A percentile compares a stretch with the other conserved stretches of the same genome.
Conservation (phyloP, 106 monocot species). For the Narthecium ossifragum region DNA sequence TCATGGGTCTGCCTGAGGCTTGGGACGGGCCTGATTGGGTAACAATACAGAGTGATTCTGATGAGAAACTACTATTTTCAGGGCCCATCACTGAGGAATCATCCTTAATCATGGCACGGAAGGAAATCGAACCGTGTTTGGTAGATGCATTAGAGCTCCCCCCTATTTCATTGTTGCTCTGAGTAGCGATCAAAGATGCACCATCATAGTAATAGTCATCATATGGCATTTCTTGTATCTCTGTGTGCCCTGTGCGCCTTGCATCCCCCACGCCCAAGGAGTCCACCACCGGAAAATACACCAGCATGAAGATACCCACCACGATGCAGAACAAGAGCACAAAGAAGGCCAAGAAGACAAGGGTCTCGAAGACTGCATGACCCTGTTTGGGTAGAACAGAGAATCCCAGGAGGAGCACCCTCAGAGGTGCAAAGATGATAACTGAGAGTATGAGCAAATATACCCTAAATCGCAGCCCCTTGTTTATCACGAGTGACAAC, state of each 20-base stretch:
- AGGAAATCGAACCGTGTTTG: constrained; percentile 63
- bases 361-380: constrained; percentile 27
- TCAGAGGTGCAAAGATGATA: constrained; percentile 36
- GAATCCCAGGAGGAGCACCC: constrained; percentile 48
- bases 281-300: constrained; percentile 73
- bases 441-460: constrained; percentile 47
- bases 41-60: not conserved
- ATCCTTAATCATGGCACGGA: constrained; percentile 55
- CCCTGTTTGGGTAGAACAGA: constrained; percentile 54
- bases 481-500: constrained; percentile 71
- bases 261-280: constrained; percentile 49
- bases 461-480: constrained; percentile 49
- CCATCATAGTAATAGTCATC: constrained; percentile 52
- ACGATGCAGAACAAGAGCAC: constrained; percentile 35
- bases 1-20: not conserved
- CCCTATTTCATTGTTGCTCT: constrained; percentile 21
- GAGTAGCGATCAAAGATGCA: constrained; percentile 30
- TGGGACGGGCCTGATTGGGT: not conserved
- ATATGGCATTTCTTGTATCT: constrained; percentile 39
- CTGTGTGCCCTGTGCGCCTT: constrained; percentile 18
- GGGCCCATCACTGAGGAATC: constrained; percentile 17
- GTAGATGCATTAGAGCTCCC: constrained; percentile 58
- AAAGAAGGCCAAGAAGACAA: constrained; percentile 68
- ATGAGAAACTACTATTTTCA: not conserved
- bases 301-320: constrained; percentile 63